A percentile compares a stretch with the other conserved stretches of the same genome.
Conservation (phyloP, 2,329 filamentous ascomycete species). For the Rhinocladiella mackenziei region DNA sequence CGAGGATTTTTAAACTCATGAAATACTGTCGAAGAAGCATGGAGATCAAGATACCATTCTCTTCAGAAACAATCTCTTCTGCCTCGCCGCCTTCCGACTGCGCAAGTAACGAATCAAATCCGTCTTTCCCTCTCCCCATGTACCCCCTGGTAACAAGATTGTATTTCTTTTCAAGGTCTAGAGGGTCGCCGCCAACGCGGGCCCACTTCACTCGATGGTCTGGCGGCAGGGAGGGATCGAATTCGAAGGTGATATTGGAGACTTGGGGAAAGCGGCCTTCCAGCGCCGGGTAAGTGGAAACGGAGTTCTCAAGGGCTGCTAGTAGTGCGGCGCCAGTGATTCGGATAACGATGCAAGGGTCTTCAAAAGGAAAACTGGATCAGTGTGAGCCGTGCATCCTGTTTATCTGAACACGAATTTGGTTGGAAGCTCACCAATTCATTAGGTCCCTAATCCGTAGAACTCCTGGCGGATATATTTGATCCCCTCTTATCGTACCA, state of each 20-base stretch:
- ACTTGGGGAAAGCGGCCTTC: constrained; percentile 86
- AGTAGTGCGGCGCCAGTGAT: constrained; percentile 68
- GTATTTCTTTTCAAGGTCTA: constrained; percentile 64
- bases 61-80: constrained; percentile 76
- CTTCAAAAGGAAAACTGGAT: constrained; percentile 76
- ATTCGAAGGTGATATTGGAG: constrained; percentile 73
- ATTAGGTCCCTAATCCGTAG: constrained; percentile 76
- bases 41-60: constrained; percentile 81
- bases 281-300: constrained; percentile 74
- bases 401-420: neutral
- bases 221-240: constrained; percentile 59
- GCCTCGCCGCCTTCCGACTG: constrained; percentile 70
- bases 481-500: constrained; percentile 81
- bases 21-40: constrained; percentile 88
- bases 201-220: constrained; percentile 62
- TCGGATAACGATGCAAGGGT: constrained; percentile 74
- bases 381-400: constrained; percentile 1
- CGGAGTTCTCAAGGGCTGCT: constrained; percentile 78
- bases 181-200: constrained; percentile 57
- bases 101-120: constrained; percentile 72
- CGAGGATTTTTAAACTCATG: constrained; percentile 75
- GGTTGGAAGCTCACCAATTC: constrained; percentile 51
- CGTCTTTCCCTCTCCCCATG: constrained; percentile 85
- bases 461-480: constrained; percentile 78
- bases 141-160: constrained; percentile 77